A percentile compares a stretch with the other conserved stretches of the same genome.
Conservation (phyloP, 2,329 filamentous ascomycete genomes). For the Samsoniella hepiali region DNA sequence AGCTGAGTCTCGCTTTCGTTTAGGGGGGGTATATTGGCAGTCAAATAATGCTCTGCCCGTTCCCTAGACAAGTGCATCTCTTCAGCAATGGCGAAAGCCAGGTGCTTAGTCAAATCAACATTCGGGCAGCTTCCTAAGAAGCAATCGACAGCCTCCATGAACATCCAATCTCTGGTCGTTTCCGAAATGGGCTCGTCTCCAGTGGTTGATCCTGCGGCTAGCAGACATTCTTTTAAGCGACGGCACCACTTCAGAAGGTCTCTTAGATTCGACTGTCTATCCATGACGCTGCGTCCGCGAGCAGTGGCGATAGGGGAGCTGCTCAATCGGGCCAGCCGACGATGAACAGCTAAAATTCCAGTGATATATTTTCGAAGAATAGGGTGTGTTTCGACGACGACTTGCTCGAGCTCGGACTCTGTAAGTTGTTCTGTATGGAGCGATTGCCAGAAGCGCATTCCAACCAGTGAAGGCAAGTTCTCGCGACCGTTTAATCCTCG, state of each 20-base stretch:
- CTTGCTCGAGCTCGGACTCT: conserved; percentile 67
- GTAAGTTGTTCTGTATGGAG: conserved; percentile 66
- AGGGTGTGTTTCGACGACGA: conserved; percentile 70
- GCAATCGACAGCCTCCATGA: conserved; percentile 89
- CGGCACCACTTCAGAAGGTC: conserved; percentile 92
- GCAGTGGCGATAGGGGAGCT: conserved; percentile 38
- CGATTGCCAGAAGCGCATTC: conserved; percentile 79
- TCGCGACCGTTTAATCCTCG: conserved; percentile 64
- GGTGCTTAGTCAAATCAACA: conserved; percentile 52
- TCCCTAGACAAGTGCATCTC: conserved; percentile 84
- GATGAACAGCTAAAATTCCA: conserved; percentile 58
- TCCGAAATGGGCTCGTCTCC: conserved; percentile 71
- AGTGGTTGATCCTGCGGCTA: conserved; percentile 58
- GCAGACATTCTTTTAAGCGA: conserved; percentile 66
- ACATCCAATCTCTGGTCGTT: conserved; percentile 74
- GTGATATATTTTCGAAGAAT: conserved; percentile 61
- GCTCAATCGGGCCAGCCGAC: conserved; percentile 49
- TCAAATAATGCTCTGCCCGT: conserved; percentile 73
- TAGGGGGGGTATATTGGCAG: conserved; percentile 67
- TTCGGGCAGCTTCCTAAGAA: conserved; percentile 80
- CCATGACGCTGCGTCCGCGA: conserved; percentile 42
- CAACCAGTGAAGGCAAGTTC: conserved; percentile 71
- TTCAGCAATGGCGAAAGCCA: conserved; percentile 73
- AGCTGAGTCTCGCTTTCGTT: conserved; percentile 58
- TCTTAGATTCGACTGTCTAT: conserved; percentile 61